These are phyloP conservation scores for Brettanomyces nanus DNA, from an alignment of 805 yeast species.

Conservation along the genomic window DNA sequence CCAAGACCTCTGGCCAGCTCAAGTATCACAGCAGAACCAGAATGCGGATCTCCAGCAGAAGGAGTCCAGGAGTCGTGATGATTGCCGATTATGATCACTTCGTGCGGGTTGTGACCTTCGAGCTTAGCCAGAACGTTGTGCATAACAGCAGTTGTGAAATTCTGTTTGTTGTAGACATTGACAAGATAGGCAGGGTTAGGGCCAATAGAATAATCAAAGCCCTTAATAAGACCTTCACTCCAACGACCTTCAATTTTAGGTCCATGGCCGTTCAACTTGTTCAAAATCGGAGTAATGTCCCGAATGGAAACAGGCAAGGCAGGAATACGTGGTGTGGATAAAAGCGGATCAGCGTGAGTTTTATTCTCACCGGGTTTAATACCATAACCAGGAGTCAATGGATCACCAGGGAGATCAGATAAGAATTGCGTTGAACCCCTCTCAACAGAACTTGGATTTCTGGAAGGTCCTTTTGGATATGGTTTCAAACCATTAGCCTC, in stretches of 20 bases:
- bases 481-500: slow-evolving; percentile 51
- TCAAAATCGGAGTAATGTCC: slow-evolving; percentile 57
- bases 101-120: slow-evolving; percentile 43
- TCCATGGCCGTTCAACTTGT: slow-evolving; percentile 53
- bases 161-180: slow-evolving; percentile 53
- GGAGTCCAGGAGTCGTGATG: slow-evolving; percentile 79
- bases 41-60: slow-evolving; percentile 74
- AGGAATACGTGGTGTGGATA: slow-evolving; percentile 56
- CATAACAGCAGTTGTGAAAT: slow-evolving; percentile 52
- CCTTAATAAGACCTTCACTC: slow-evolving; percentile 26
- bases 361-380: slow-evolving; percentile 48
- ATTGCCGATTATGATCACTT: slow-evolving; percentile 60
- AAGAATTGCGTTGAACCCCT: slow-evolving; percentile 67
- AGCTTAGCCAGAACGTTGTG: slow-evolving; percentile 56
- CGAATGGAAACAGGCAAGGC: slow-evolving; percentile 59
- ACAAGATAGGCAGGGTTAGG: slow-evolving; percentile 33
- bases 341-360: slow-evolving; percentile 39
- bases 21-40: slow-evolving; percentile 58
- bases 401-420: slow-evolving; percentile 64
- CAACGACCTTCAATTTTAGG: slow-evolving; percentile 25
- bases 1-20: slow-evolving; percentile 58
- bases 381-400: slow-evolving; percentile 66
- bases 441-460: slow-evolving; percentile 70
- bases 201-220: slow-evolving; percentile 28
- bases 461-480: slow-evolving; percentile 71